A percentile compares a stretch with the other conserved stretches of the same genome.
Evolutionary conservation across 1,139 yeast genomes (phyloP).

Genomic region (Lodderomyces beijingensis): DNA sequence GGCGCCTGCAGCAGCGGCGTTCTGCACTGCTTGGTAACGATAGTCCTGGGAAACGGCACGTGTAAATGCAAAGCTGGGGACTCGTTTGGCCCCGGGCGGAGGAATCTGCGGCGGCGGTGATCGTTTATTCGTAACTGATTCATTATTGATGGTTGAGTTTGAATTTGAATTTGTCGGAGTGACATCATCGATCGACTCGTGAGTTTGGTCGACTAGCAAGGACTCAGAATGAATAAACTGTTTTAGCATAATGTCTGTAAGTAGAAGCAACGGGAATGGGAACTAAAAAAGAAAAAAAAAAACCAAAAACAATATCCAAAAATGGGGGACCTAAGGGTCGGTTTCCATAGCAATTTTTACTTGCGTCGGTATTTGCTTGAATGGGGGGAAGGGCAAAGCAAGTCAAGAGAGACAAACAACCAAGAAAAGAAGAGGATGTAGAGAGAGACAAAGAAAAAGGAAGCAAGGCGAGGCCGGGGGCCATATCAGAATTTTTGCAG

Average conservation of each 20-base stretch:
- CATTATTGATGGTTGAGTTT: constrained; percentile 5
- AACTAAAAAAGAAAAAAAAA: background rate
- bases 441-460: background rate
- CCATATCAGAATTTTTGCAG: background rate
- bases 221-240: constrained; percentile 11
- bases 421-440: background rate
- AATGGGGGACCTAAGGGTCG: background rate
- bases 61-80: constrained; percentile 9
- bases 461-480: background rate
- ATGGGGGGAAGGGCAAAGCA: background rate
- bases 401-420: background rate
- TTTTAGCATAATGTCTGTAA: constrained; percentile 10
- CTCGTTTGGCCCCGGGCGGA: constrained; percentile 5
- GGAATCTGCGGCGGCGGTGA: constrained; percentile 2
- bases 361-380: too few relatives aligned
- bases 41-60: constrained; percentile 5
- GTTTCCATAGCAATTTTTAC: too few relatives aligned
- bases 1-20: background rate
- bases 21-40: constrained; percentile 3
- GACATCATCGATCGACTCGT: constrained; percentile 2
- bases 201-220: constrained; percentile 8
- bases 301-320: too few relatives aligned
- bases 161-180: constrained; percentile 6
- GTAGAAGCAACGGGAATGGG: background rate
- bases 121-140: constrained; percentile 3